Base-by-base conservation (phyloP, 2,329 filamentous ascomycete genomes). In the Furcasterigmium sp. region DNA sequence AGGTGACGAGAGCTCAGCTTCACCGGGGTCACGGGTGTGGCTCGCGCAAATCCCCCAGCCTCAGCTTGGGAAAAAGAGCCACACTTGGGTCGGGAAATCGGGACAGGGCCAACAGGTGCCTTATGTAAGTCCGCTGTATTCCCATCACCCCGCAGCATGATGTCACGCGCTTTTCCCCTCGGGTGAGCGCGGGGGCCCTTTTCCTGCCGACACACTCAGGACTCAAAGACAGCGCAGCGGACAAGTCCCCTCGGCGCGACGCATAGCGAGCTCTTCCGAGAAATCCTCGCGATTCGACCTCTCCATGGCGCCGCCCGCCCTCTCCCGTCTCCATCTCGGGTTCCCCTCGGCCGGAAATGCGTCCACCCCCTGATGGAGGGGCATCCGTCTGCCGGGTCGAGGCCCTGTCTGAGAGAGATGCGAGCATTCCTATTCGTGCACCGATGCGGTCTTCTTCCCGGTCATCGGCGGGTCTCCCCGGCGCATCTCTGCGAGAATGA, bases 331-430 rank as follows among this genome's bases (percentile, higher is more conserved):
- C 46, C 38, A 48, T 44, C 48, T 50, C 48, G 48, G 48, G 48
- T 55, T 55, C 54, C 56, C 48, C 54, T 56, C 54, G 55, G 51
- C 55, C 55, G 54, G 53, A 43, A 35, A 44, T 51, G 46, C 46
- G 17, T 15, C 32, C 15, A 18, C 32, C 32, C 32, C 32, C 11
- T 32, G 29, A n/a, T 32, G 29, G 29, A 32, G 29, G 4, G 14
- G n/a, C 11, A 17, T 17, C 32, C 32, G 32, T 35, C 32, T 35
- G 32, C 32, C 32, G 32, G 18, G 32, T 18, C n/a, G 8, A 17
- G 32, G 15, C 17, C n/a, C 7, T 17, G 17, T 26, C 23, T n/a
- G 11, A 26, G 23, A 7, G 23, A 26, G 23, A 26, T 26, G 23
- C 23, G 30, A 25, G 8, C 32, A 39, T 37, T 39, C 39, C 42